These are phyloP conservation scores for Eimeria necatrix DNA, from an alignment of 169 alveolate genomes.

Conservation along the genomic window DNA sequence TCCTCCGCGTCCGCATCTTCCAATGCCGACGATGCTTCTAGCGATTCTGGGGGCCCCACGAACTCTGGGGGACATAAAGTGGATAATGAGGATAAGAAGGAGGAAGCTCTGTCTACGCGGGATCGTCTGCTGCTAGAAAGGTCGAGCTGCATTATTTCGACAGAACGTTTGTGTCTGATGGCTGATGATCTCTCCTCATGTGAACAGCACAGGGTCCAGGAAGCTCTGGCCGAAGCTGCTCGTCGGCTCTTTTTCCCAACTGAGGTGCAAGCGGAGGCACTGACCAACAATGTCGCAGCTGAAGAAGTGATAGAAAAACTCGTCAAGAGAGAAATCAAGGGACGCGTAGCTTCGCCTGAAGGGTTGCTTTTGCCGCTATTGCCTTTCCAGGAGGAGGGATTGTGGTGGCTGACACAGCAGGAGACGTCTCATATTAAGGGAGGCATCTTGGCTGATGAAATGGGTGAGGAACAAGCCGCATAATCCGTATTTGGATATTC, in stretches of 20 bases:
- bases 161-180: conserved; percentile 42
- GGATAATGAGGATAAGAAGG: neutral
- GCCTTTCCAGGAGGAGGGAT: conserved; percentile 88
- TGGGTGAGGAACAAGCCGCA: conserved; percentile 84
- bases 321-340: conserved; percentile 54
- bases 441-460: conserved; percentile 91
- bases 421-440: conserved; percentile 86
- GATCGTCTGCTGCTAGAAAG: conserved; percentile 63
- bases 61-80: neutral
- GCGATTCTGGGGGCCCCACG: neutral
- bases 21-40: neutral
- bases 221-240: conserved; percentile 59
- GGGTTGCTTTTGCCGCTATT: conserved; percentile 82
- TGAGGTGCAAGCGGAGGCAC: conserved; percentile 62
- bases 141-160: conserved; percentile 43
- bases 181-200: conserved; percentile 20
- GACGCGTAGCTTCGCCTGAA: conserved; percentile 68
- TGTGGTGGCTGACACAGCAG: conserved; percentile 88
- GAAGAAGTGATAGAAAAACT: conserved; percentile 57
- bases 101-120: conserved; percentile 7
- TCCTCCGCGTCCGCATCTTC: conserved; percentile 66
- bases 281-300: neutral
- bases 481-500: neutral
- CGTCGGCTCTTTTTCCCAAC: conserved; percentile 37
- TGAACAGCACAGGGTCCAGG: conserved; percentile 38